A percentile compares a stretch with the other conserved stretches of the same genome.
These are phyloP conservation scores for Rhodotorula toruloides DNA, from an alignment of 768 basidiomycete genomes.

Conservation along the genomic window DNA sequence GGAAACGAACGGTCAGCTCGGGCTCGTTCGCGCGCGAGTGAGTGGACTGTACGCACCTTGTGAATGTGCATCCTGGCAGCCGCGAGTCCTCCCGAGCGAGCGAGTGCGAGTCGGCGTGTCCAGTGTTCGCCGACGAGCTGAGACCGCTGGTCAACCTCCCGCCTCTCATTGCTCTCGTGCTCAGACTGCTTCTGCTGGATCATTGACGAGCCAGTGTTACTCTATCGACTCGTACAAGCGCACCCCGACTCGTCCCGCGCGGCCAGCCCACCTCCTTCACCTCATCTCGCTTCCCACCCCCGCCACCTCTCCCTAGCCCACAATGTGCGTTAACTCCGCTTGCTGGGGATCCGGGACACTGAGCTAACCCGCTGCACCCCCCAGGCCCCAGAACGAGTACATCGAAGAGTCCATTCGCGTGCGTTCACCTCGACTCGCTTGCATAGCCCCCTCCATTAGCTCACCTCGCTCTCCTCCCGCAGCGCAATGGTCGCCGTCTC, in stretches of 20 bases:
- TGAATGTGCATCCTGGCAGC: slow-evolving; percentile 28
- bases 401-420: slow-evolving; percentile 94
- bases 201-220: too few species aligned
- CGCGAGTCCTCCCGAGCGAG: not conserved
- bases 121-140: not conserved
- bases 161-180: too few species aligned
- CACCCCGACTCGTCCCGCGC: too few species aligned
- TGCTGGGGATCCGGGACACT: too few species aligned
- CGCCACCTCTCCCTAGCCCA: not conserved
- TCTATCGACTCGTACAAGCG: not conserved
- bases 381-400: slow-evolving; percentile 77
- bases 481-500: slow-evolving; percentile 85
- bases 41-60: slow-evolving; percentile 15
- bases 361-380: not conserved
- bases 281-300: not conserved
- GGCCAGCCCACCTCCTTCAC: not conserved
- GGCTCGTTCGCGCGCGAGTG: not conserved
- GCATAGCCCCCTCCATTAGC: too few species aligned
- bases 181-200: too few species aligned
- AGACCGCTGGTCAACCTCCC: too few species aligned
- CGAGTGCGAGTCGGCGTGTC: not conserved
- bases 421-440: not conserved
- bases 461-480: not conserved
- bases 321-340: not conserved
- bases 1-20: not conserved